These are phyloP conservation scores for Yamadazyma epiphylla DNA, from an alignment of 1,139 yeast genomes.

Conservation along the genomic window DNA sequence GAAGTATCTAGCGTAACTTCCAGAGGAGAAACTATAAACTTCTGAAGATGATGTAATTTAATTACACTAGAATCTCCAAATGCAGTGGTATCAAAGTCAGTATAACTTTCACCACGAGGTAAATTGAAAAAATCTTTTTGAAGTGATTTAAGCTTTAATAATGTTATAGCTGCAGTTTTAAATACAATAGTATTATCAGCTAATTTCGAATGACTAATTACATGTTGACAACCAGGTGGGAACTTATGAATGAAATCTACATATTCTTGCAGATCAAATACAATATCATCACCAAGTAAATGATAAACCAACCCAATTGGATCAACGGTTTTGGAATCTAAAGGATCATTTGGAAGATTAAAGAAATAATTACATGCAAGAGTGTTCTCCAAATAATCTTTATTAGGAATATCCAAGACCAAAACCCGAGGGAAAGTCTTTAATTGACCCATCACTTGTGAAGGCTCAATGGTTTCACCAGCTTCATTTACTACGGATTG, in stretches of 20 bases:
- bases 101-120: conserved; percentile 30
- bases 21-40: conserved; percentile 21
- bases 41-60: conserved; percentile 32
- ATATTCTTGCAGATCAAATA: conserved; percentile 46
- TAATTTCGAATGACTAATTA: conserved; percentile 65
- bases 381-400: conserved; percentile 46
- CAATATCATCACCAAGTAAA: conserved; percentile 63
- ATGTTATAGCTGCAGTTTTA: conserved; percentile 49
- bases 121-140: conserved; percentile 51
- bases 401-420: conserved; percentile 70
- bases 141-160: conserved; percentile 55
- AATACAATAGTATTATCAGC: conserved; percentile 60
- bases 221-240: conserved; percentile 52
- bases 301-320: conserved; percentile 63
- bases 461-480: conserved; percentile 60
- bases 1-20: conserved; percentile 18
- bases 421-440: conserved; percentile 57
- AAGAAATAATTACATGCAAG: conserved; percentile 28
- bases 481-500: conserved; percentile 51
- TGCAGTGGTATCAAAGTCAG: conserved; percentile 12
- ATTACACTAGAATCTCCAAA: conserved; percentile 8
- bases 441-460: conserved; percentile 68
- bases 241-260: conserved; percentile 42
- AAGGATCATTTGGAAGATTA: conserved; percentile 16
- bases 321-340: conserved; percentile 21